Base-by-base conservation (phyloP, 371 early-diverging fungal genomes). In the Rhizomucor pusillus region DNA sequence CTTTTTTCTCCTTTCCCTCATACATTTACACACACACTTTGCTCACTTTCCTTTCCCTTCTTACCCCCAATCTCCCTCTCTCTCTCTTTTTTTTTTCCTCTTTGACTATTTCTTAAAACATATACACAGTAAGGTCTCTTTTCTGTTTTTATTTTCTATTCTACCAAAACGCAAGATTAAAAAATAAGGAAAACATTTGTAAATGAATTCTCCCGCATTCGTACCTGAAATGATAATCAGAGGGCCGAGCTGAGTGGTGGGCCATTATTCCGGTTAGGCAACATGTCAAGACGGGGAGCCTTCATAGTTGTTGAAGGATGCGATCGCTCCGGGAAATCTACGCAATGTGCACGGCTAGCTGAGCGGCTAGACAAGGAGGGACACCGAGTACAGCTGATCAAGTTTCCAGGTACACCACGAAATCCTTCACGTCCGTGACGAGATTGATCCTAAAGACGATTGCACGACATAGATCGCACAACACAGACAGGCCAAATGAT, bases 301-400 rank as follows among this genome's bases (percentile, higher is more conserved):
- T 88, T 99, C 56, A 91, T 99, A 54, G 92, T 93, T n/a, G 66
- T 98, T 33, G 99, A 99, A 75, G 99, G 99, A 41, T 87, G 94
- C 52, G 99, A 99, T 79, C 84, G 96, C 44, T 84, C 90, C 43
- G 99, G 99, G 41, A 99, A 99, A 73, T 88, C 94, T 23, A 97
- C 98, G 0, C 93, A 99, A 73, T 82, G 88, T 57, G 73, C 73
- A 41, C 75, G 68, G 23, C 80, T 98, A 19, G 80, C 83, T 3
- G 66, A 80, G 2, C 66, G 74, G 1, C 74, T 99, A 24, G 53
- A 75, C 33, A 56, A 55, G 0, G 40, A 53, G 10, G 86, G 84
- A 16, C 58, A 69, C 25, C 48, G 58, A 14, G 71, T 79, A 5
- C 73, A 83, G 54, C 69, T 82, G 25, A 56, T 80, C 58, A 86